Percentiles rank a stretch among this genome's conserved stretches.
phyloP scores from a whole-genome alignment of 805 yeast species.

The Zygotorulaspora florentina region DNA sequence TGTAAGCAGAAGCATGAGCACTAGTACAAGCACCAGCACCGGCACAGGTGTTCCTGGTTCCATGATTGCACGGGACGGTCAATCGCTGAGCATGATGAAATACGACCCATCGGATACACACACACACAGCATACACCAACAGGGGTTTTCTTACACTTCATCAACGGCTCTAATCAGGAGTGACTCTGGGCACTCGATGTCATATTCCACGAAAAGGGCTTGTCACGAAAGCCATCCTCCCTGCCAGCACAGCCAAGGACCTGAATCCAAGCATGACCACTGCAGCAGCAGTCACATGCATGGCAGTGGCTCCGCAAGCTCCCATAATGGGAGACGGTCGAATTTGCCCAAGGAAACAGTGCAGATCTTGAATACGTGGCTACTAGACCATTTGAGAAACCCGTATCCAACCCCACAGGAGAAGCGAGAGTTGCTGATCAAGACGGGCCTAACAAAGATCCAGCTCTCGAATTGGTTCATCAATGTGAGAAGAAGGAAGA shows the following conservation, averaged over 20 bases:
- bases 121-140: neutral
- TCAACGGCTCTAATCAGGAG: neutral
- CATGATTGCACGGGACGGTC: neutral
- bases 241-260: neutral
- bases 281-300: neutral
- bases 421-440: conserved; percentile 60
- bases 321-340: conserved; percentile 47
- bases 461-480: conserved; percentile 87
- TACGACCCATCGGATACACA: neutral
- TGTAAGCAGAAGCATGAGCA: neutral
- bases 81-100: neutral
- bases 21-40: neutral
- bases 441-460: conserved; percentile 74
- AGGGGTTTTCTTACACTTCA: neutral
- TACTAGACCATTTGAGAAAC: conserved; percentile 65
- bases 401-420: conserved; percentile 84
- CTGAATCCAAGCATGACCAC: neutral
- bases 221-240: neutral
- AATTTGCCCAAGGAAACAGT: conserved; percentile 79
- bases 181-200: neutral
- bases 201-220: neutral
- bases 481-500: conserved; percentile 75
- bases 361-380: conserved; percentile 67
- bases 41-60: neutral
- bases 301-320: neutral